Evolutionary conservation across 208 protist genomes (phyloP).

Genomic region (Wallacemonas collosoma): DNA sequence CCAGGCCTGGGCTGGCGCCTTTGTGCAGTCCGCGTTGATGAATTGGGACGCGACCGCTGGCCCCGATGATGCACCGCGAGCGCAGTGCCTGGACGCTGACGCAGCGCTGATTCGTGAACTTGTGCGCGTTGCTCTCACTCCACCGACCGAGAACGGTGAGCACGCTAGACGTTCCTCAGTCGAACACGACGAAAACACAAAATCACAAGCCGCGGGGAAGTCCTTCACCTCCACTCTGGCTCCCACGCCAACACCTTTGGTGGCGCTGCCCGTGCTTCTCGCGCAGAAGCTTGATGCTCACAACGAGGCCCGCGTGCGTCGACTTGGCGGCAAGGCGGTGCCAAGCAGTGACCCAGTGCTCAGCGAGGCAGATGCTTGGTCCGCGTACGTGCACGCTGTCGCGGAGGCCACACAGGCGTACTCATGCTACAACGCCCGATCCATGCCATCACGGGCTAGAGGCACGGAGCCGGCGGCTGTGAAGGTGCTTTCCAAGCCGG

Average conservation of each 20-base stretch:
- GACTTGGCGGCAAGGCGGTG: too few species aligned
- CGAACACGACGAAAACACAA: background rate
- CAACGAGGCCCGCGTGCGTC: too few species aligned
- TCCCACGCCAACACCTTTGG: too few species aligned
- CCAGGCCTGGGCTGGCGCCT: background rate
- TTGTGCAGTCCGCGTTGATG: background rate
- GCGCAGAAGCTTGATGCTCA: too few species aligned
- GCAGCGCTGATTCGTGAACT: conserved; percentile 15
- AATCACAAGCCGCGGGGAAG: background rate
- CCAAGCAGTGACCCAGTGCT: too few species aligned
- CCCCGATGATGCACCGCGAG: background rate
- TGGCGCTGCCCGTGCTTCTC: too few species aligned
- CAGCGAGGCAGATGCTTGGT: too few species aligned
- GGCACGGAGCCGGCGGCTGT: background rate
- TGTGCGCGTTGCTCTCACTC: conserved; percentile 3
- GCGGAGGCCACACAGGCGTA: too few species aligned
- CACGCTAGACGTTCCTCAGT: background rate
- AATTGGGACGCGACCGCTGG: background rate
- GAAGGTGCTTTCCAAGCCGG: background rate
- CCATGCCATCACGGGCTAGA: background rate
- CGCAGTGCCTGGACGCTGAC: conserved; percentile 16
- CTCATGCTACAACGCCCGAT: too few species aligned
- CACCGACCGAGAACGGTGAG: background rate
- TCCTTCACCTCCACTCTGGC: too few species aligned
- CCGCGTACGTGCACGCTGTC: too few species aligned